Evolutionary conservation across 306 rosid species (phyloP), one percentile per base, ranked within the genome.

Genomic region (Rosa rugosa): DNA sequence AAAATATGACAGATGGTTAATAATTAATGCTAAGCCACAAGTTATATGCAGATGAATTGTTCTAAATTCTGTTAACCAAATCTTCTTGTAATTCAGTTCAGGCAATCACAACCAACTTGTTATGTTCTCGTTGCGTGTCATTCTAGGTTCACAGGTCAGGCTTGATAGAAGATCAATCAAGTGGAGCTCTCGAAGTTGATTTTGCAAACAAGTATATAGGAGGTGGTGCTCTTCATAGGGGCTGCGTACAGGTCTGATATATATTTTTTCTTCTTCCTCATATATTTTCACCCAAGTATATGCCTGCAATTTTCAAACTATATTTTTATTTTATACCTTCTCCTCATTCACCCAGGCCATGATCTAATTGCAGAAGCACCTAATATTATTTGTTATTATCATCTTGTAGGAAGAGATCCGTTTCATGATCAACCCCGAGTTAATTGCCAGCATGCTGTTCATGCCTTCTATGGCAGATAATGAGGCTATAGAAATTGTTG

Each of bases 121-220:
- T 65, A 78, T 44, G 70, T 42, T 42, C 56, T 79, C 56, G 60
- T 83, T 73, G 78, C 63, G 59, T 62, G 41, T 77, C 73, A 63
- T 79, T 50, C 71, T 86, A 95, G 99, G 91, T 87, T 83, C 83
- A 82, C 50, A 79, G 83, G 72, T 86, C 88, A 60, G 98, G 97
- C 75, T 86, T 85, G 60, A 91, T 95, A 85, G 99, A 95, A 85
- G 92, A 92, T 86, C 97, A 92, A 14, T 69, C 90, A 23, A 72
- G 80, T 80, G 92, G 60, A 75, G 93, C 97, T 80, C 81, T 92
- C 70, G 98, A 95, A 90, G 97, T 95, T 25, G 98, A 95, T 87
- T 95, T 95, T 85, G 99, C 99, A 80, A 91, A 95, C 85, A 77
- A 87, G 83, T 92, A 89, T 86, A 83, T 95, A 54, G 99, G 99